A percentile compares a stretch with the other conserved stretches of the same genome.
Conservation (phyloP, 305 asterid genomes). For the Fraxinus velutina region DNA sequence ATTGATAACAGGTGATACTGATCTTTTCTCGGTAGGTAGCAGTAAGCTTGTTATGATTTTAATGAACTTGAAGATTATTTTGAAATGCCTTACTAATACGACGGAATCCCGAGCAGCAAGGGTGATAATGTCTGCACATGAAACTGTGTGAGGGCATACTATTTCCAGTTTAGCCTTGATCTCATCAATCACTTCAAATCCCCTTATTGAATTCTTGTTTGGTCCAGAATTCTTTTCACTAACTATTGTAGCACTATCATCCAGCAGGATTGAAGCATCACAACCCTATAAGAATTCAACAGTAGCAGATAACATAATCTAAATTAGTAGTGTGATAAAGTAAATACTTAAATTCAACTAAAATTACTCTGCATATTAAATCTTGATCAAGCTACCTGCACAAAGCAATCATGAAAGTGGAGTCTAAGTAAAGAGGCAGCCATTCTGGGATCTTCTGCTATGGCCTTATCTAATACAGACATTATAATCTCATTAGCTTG, state of each 20-base stretch:
- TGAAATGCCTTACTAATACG: constrained; percentile 49
- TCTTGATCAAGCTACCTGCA: constrained; percentile 38
- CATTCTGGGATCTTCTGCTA: constrained; percentile 57
- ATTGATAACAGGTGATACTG: background rate
- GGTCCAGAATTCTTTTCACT: constrained; percentile 77
- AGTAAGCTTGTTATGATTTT: background rate
- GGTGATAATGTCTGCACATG: constrained; percentile 76
- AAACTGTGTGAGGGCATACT: constrained; percentile 81
- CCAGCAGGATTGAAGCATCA: constrained; percentile 72
- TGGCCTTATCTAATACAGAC: constrained; percentile 69
- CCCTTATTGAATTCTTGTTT: constrained; percentile 65
- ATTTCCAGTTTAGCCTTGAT: constrained; percentile 62
- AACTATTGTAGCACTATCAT: constrained; percentile 36
- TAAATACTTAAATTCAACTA: background rate
- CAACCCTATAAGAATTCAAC: constrained; percentile 48
- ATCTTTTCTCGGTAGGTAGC: background rate
- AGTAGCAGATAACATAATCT: background rate
- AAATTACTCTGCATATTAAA: background rate
- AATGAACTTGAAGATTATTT: background rate
- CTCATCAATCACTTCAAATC: constrained; percentile 75
- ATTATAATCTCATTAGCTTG: constrained; percentile 68
- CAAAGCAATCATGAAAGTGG: constrained; percentile 83
- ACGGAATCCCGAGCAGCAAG: constrained; percentile 74
- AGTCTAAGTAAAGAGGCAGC: constrained; percentile 83
- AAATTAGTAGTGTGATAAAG: background rate